A percentile compares a stretch with the other conserved stretches of the same genome.
Conservation (phyloP, 2,329 filamentous ascomycete genomes). For the Cladosporium sp. region DNA sequence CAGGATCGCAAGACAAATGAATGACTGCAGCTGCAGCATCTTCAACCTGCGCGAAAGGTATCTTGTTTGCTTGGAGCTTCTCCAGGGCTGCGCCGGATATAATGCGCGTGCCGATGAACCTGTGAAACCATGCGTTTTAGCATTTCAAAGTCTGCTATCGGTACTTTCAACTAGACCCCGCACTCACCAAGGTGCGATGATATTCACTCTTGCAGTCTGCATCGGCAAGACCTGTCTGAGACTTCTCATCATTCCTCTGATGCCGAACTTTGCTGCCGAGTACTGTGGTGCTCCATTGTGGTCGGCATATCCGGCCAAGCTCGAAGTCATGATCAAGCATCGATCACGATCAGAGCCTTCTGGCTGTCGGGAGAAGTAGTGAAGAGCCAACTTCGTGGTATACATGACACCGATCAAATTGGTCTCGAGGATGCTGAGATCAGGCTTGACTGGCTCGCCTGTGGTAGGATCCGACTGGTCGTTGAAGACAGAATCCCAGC, state of each 20-base stretch:
- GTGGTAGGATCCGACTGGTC: conserved; percentile 14
- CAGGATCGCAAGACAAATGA: conserved; percentile 20
- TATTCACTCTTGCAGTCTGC: conserved; percentile 45
- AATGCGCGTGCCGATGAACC: conserved; percentile 25
- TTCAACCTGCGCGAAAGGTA: conserved; percentile 21
- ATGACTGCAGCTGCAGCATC: conserved; percentile 23
- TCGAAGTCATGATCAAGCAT: conserved; percentile 48
- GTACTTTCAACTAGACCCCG: neutral
- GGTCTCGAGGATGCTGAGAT: conserved; percentile 22
- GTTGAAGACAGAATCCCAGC: conserved; percentile 20
- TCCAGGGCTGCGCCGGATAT: conserved; percentile 19
- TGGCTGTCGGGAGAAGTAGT: conserved; percentile 32
- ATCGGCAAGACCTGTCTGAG: conserved; percentile 35
- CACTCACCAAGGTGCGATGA: conserved; percentile 29
- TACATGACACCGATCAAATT: conserved; percentile 25
- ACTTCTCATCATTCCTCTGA: conserved; percentile 41
- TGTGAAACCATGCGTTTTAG: neutral
- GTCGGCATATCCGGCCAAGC: conserved; percentile 47
- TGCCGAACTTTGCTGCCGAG: conserved; percentile 42
- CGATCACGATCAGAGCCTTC: conserved; percentile 35
- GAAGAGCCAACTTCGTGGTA: conserved; percentile 35
- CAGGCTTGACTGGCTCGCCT: conserved; percentile 24
- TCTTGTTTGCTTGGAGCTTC: conserved; percentile 12
- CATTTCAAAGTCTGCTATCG: neutral
- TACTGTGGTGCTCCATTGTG: conserved; percentile 33